phyloP scores from a whole-genome alignment of 2,329 filamentous ascomycete genomes.

The Colletotrichum neosansevieriae region DNA sequence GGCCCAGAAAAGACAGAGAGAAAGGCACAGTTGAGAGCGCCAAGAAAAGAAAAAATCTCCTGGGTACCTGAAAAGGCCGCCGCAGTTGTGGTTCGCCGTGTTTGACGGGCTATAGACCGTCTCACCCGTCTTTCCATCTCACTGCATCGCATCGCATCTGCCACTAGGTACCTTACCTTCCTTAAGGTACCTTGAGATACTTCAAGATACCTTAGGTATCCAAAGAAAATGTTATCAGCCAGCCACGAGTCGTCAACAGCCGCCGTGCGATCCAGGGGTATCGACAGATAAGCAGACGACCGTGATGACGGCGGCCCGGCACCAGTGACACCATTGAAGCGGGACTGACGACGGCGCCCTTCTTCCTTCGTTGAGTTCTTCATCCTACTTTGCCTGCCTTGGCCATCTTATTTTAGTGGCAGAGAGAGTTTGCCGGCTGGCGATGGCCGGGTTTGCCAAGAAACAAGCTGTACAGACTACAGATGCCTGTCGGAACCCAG shows the following conservation, averaged over 20 bases:
- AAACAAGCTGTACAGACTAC: conserved; percentile 16
- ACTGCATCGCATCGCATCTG: too few relatives aligned
- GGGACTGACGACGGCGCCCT: conserved; percentile 22
- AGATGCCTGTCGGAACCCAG: conserved; percentile 10
- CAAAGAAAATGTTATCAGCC: too few relatives aligned
- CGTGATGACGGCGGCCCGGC: conserved; percentile 20
- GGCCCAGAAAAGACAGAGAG: not conserved
- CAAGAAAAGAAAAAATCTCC: too few relatives aligned
- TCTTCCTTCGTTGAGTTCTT: not conserved
- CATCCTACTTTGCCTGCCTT: not conserved
- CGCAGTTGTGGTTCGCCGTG: conserved; percentile 17
- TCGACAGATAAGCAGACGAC: not conserved
- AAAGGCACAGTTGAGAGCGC: too few relatives aligned
- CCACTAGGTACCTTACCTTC: too few relatives aligned
- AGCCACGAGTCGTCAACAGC: conserved; percentile 19
- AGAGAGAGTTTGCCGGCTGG: too few relatives aligned
- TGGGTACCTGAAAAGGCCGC: not conserved
- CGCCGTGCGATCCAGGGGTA: conserved; percentile 22
- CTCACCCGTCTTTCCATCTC: too few relatives aligned
- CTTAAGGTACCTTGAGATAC: too few relatives aligned
- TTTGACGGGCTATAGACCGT: not conserved
- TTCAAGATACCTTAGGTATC: too few relatives aligned
- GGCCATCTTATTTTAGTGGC: too few relatives aligned
- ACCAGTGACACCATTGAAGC: conserved; percentile 23
- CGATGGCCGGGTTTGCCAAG: too few relatives aligned